Evolutionary conservation across 2,329 filamentous ascomycete species (phyloP), one percentile per base, ranked within the genome.

Genomic region (Mycosphaerella arachidis): DNA sequence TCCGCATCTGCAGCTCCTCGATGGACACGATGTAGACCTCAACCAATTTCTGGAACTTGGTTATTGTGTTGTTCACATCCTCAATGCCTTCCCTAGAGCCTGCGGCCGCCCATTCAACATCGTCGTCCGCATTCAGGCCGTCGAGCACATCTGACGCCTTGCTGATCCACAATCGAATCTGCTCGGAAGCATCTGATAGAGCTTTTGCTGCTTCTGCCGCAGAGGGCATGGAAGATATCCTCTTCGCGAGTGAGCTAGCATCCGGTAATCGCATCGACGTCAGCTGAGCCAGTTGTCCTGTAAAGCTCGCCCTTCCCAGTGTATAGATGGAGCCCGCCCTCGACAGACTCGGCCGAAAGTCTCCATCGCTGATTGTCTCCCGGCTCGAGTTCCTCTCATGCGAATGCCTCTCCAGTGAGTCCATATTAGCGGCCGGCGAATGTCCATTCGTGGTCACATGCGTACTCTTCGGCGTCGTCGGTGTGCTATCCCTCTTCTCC

Each of bases 1-100:
- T 73, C 12, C 94, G 88, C 53, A 82, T 78, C 74, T 97, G 92
- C 46, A 99, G 80, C 63, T 92, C 87, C 72, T 97, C 94, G 68
- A 97, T 97, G n/a, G 93, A 92, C 61, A 86, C 83, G 56, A 97
- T 90, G 71, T 97, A 99, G 65, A 96, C 90, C 68, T 92, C 91
- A 71, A 97, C 91, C 58, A 99, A 81, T 55, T 87, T 85, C 71
- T 96, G 92, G 69, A 97, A 99, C 53, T 90, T 87, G 40, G 82
- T 79, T 62, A 97, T 93, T 24, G 93, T 84, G 55, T 79, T 79
- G 64, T 87, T 84, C 3, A 87, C 84, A 57, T 85, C 84, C 54
- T 86, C 87, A 37, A 93, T 79, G 1, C 90, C 90, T 74, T 93
- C 90, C 62, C 89, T 82, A 1, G 94, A 94, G 55, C 91, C 94